Conservation (phyloP, 768 basidiomycete species). For the Phanerochaete carnosa region DNA sequence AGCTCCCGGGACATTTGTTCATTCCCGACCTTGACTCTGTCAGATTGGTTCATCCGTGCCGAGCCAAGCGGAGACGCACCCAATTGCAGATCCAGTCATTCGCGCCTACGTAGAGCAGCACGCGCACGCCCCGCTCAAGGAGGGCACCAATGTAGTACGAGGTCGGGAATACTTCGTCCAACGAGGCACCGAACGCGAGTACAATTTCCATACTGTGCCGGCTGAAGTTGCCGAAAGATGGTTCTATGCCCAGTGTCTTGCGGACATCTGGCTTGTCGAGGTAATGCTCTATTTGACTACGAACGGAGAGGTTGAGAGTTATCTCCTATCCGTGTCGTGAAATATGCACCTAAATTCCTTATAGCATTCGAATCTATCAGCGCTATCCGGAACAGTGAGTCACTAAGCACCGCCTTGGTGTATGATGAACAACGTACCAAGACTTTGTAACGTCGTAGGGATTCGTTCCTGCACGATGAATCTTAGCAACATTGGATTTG, state of each 20-base stretch:
- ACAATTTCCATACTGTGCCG: conserved; percentile 40
- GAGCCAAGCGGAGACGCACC: conserved; percentile 20
- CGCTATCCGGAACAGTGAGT: not conserved
- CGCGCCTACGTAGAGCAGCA: conserved; percentile 54
- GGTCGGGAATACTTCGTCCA: conserved; percentile 37
- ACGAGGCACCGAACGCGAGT: conserved; percentile 37
- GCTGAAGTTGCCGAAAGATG: conserved; percentile 40
- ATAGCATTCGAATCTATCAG: conserved; percentile 24
- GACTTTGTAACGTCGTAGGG: conserved; percentile 66
- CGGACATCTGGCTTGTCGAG: conserved; percentile 59
- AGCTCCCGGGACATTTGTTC: conserved; percentile 56
- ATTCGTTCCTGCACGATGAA: conserved; percentile 35
- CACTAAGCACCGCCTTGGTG: too few species aligned
- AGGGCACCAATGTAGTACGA: conserved; percentile 46
- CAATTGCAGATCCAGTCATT: conserved; percentile 61
- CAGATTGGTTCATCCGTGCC: not conserved
- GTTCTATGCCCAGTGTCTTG: conserved; percentile 59
- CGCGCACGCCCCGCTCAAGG: conserved; percentile 51
- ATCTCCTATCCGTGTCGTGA: not conserved
- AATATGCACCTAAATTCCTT: conserved; percentile 31
- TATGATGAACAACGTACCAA: not conserved
- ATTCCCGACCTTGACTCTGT: conserved; percentile 43
- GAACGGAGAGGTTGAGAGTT: not conserved
- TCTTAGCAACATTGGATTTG: not conserved
- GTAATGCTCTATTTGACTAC: conserved; percentile 37